These are phyloP conservation scores for Rhodosporidiobolus odoratus DNA, from an alignment of 768 basidiomycete species.

Conservation along the genomic window DNA sequence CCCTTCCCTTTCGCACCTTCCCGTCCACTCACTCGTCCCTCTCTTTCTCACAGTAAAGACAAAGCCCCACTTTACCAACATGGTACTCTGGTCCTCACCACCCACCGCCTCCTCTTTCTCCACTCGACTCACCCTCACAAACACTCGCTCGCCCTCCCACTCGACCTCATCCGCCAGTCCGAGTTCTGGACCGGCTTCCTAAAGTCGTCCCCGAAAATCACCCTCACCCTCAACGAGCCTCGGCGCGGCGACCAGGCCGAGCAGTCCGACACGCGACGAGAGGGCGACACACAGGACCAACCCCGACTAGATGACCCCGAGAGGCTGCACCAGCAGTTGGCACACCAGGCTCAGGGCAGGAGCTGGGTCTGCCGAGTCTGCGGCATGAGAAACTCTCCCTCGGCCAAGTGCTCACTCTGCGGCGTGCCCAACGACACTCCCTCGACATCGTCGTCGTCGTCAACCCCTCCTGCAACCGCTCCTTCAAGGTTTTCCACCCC, in stretches of 20 bases:
- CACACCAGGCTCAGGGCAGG: neutral
- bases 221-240: slow-evolving; percentile 49
- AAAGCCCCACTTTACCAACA: slow-evolving; percentile 74
- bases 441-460: neutral
- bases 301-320: neutral
- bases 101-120: slow-evolving; percentile 79
- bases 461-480: neutral
- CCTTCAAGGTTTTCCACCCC: neutral
- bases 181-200: slow-evolving; percentile 87
- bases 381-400: slow-evolving; percentile 63
- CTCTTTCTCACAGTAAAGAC: slow-evolving; percentile 58
- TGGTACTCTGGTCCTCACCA: slow-evolving; percentile 67
- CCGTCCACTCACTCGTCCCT: neutral
- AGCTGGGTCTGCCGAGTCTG: slow-evolving; percentile 86
- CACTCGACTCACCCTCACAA: slow-evolving; percentile 53
- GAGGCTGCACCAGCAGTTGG: neutral
- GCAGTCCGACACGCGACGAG: neutral
- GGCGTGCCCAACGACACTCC: slow-evolving; percentile 57
- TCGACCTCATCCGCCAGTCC: slow-evolving; percentile 64
- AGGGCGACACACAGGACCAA: neutral
- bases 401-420: slow-evolving; percentile 62
- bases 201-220: slow-evolving; percentile 81
- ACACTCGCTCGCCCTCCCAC: slow-evolving; percentile 64
- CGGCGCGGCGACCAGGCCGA: neutral
- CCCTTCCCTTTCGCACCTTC: neutral